Evolutionary conservation across 2,329 filamentous ascomycete genomes (phyloP).

Genomic region (Ophiostoma triangulosporum): DNA sequence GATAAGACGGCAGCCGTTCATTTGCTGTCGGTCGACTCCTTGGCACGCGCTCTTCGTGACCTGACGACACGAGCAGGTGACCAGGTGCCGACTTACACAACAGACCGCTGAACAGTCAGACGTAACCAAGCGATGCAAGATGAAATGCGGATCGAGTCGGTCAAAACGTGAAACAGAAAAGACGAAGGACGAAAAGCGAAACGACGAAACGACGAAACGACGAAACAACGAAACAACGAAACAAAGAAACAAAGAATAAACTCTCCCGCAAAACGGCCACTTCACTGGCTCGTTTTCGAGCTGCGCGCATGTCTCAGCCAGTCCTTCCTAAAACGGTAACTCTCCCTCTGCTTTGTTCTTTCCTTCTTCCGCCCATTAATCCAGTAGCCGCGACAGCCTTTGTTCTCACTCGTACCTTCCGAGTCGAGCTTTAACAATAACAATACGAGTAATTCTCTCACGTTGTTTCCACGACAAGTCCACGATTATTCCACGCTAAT

Average conservation of each 20-base stretch:
- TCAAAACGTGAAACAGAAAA: background rate
- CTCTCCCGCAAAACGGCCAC: background rate
- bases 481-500: too few relatives aligned
- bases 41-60: background rate
- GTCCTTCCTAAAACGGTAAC: constrained; percentile 8
- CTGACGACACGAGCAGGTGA: background rate
- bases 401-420: constrained; percentile 1
- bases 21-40: background rate
- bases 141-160: background rate
- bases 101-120: background rate
- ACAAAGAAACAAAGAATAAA: too few relatives aligned
- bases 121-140: background rate
- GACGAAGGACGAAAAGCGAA: too few relatives aligned
- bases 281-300: constrained; percentile 3
- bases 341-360: background rate
- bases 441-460: too few relatives aligned
- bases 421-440: too few relatives aligned
- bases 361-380: background rate
- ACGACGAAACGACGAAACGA: too few relatives aligned
- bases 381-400: constrained; percentile 6
- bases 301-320: background rate
- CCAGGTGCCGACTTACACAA: background rate
- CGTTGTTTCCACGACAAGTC: too few relatives aligned
- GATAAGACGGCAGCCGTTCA: background rate
- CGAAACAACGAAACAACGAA: too few relatives aligned